Percentiles rank a stretch among this genome's conserved stretches.
These are phyloP conservation scores for Seiridium cupressi DNA, from an alignment of 2,329 filamentous ascomycete genomes.

Conservation along the genomic window DNA sequence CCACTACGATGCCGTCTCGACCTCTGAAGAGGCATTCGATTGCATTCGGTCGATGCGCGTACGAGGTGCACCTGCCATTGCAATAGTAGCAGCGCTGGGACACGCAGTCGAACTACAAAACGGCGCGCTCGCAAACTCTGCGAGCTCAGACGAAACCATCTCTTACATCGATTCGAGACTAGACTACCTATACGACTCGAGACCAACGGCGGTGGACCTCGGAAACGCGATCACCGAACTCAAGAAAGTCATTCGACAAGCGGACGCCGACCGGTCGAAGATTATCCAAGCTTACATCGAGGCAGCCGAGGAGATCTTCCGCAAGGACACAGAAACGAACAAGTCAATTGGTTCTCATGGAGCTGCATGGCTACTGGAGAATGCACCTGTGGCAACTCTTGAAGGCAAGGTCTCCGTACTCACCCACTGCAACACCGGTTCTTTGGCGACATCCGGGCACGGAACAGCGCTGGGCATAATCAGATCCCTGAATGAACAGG, in stretches of 20 bases:
- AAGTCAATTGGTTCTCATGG: constrained; percentile 80
- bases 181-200: constrained; percentile 82
- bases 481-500: constrained; percentile 69
- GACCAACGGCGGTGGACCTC: constrained; percentile 93
- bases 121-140: constrained; percentile 43
- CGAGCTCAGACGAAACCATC: constrained; percentile 56
- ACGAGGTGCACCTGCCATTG: constrained; percentile 88
- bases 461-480: constrained; percentile 95
- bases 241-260: constrained; percentile 58
- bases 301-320: constrained; percentile 82
- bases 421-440: constrained; percentile 98
- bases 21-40: constrained; percentile 74
- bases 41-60: constrained; percentile 79
- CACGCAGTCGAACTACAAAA: constrained; percentile 80
- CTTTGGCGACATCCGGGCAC: constrained; percentile 94
- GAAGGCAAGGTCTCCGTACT: constrained; percentile 70
- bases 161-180: constrained; percentile 73
- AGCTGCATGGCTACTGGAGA: constrained; percentile 74
- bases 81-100: constrained; percentile 90
- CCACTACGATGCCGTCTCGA: constrained; percentile 71
- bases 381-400: constrained; percentile 45
- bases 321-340: constrained; percentile 86
- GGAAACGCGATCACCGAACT: constrained; percentile 85
- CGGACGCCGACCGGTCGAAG: constrained; percentile 45
- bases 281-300: constrained; percentile 71